A percentile compares a stretch with the other conserved stretches of the same genome.
Evolutionary conservation across 164 flowering plant genomes (phyloP).

Genomic region (Chimonanthus praecox): DNA sequence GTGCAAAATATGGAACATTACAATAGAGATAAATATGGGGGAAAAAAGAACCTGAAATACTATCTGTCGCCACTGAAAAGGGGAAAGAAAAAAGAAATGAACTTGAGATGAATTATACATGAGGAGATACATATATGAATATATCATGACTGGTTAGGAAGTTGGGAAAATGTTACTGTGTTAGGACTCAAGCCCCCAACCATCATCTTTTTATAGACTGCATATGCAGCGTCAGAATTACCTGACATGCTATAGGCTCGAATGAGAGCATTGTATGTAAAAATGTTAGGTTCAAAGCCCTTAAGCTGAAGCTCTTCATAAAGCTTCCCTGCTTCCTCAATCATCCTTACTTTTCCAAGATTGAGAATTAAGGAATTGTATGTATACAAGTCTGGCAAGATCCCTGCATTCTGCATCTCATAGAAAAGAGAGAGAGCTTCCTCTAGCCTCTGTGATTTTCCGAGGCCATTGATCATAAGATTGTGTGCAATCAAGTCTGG

Average conservation of each 20-base stretch:
- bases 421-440: constrained; percentile 66
- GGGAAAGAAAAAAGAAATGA: background rate
- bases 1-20: background rate
- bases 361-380: constrained; percentile 69
- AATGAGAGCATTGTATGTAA: constrained; percentile 86
- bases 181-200: constrained; percentile 82
- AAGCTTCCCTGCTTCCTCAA: constrained; percentile 63
- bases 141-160: constrained; percentile 53
- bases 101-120: background rate
- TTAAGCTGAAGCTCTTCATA: constrained; percentile 56
- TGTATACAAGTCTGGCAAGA: constrained; percentile 70
- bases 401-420: constrained; percentile 62
- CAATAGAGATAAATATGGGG: background rate
- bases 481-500: constrained; percentile 75
- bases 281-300: constrained; percentile 77
- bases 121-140: background rate
- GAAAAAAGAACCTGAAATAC: too few relatives aligned
- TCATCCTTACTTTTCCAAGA: constrained; percentile 73
- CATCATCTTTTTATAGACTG: constrained; percentile 79
- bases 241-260: constrained; percentile 67
- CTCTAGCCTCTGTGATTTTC: constrained; percentile 47
- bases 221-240: constrained; percentile 64
- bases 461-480: constrained; percentile 79
- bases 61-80: too few relatives aligned
- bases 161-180: constrained; percentile 73